Conservation (phyloP, 1,284 basidiomycete species). For the Neolentinus lepideus region DNA sequence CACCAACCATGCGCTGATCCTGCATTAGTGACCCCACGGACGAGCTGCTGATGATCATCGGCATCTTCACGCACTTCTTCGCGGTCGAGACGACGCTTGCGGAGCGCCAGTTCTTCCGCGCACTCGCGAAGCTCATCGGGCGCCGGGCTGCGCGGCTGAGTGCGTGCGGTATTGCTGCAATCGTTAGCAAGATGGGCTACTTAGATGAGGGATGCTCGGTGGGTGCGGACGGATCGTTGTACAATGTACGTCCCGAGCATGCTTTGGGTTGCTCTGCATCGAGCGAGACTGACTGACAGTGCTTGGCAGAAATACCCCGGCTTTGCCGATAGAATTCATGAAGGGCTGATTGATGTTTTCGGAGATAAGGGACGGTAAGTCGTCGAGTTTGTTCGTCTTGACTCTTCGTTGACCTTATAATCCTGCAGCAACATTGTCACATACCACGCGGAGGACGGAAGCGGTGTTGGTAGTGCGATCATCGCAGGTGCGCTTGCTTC, state of each 20-base stretch:
- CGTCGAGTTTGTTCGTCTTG: neutral
- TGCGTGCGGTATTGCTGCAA: slow-evolving; percentile 91
- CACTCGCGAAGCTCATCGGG: slow-evolving; percentile 87
- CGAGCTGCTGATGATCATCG: slow-evolving; percentile 92
- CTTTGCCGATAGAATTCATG: slow-evolving; percentile 85
- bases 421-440: slow-evolving; percentile 70
- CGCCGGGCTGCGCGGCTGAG: slow-evolving; percentile 83
- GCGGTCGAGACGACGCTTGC: slow-evolving; percentile 89
- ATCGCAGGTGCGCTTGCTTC: slow-evolving; percentile 83
- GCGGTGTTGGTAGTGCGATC: slow-evolving; percentile 93
- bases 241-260: slow-evolving; percentile 62
- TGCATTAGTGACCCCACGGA: slow-evolving; percentile 84
- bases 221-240: slow-evolving; percentile 88
- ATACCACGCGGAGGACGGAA: slow-evolving; percentile 91
- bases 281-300: neutral
- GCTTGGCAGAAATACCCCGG: slow-evolving; percentile 82
- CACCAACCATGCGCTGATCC: too few species aligned
- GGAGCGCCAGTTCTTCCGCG: slow-evolving; percentile 93
- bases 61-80: slow-evolving; percentile 95
- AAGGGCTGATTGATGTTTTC: slow-evolving; percentile 87
- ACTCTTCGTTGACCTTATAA: neutral
- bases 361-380: slow-evolving; percentile 86
- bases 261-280: neutral
- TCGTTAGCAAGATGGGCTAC: slow-evolving; percentile 89
- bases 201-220: slow-evolving; percentile 85